Conservation (phyloP, 257 asterid genomes). For the Przewalskia tangutica region DNA sequence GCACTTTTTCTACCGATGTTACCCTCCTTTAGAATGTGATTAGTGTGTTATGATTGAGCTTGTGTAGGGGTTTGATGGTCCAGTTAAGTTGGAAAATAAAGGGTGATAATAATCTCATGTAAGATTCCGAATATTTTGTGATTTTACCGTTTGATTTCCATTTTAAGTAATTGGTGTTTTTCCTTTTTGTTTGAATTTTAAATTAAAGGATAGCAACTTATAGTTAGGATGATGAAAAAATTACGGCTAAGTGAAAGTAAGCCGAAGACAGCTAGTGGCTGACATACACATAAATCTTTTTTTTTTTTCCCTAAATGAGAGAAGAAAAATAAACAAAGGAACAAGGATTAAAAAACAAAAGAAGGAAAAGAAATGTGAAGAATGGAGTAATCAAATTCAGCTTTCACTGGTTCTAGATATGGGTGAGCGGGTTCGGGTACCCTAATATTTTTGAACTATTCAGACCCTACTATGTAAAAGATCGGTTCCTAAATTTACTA, state of each 20-base stretch:
- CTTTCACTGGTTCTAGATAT: neutral
- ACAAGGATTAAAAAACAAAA: neutral
- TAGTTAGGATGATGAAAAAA: neutral
- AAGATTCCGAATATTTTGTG: neutral
- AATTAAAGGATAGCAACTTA: neutral
- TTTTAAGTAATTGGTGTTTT: neutral
- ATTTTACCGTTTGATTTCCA: slow-evolving; percentile 8
- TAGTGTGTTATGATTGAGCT: neutral
- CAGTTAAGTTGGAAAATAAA: neutral
- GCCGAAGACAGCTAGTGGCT: neutral
- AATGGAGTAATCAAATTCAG: neutral
- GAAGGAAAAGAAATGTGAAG: neutral
- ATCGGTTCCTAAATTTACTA: too few species aligned
- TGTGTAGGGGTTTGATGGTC: neutral
- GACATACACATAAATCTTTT: neutral
- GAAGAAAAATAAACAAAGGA: neutral
- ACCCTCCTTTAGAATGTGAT: neutral
- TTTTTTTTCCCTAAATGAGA: neutral
- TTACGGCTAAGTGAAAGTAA: neutral
- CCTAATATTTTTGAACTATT: too few species aligned
- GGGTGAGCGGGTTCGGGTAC: too few species aligned
- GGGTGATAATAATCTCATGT: neutral
- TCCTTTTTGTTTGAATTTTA: slow-evolving; percentile 14
- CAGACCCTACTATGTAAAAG: too few species aligned
- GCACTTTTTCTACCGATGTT: neutral